Base-by-base conservation (phyloP, 2,329 filamentous ascomycete species). In the Penicillium vulpinum region DNA sequence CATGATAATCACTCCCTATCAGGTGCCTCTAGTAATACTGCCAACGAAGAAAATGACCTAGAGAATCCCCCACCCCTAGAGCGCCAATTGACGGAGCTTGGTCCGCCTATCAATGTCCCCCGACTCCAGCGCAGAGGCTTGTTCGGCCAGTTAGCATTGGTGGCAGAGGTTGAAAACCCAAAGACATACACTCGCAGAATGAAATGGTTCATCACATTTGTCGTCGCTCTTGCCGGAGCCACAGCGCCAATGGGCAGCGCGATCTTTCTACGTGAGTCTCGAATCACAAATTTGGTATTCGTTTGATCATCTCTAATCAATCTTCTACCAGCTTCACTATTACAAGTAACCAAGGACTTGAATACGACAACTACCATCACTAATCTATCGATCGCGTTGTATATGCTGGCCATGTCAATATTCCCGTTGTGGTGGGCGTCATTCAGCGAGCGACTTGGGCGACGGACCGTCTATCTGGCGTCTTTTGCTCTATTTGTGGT, bases 371-470 rank as follows among this genome's bases (percentile, higher is more conserved):
- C 84, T 15, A 88, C 89, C 1, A 77, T 90, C 16, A 85, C 87
- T 54, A 95, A 94, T 71, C 69, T 94, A 56, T 88, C 88, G 0
- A 84, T 94, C 0, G 88, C 90, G 0, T 74, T 93, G 56, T 94
- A 92, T 71, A 91, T 94, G 89, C 79, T 94, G 5, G 79, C 84
- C 64, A 91, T 94, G 89, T 85, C 86, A 54, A 90, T 94, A 43
- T 93, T 92, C 63, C 91, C 91, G 0, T 80, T 95, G 0, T 94
- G 90, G 90, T 94, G 89, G 89, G 91, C 88, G 1, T 88, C 87
- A 1, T 92, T 94, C 67, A 91, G 88, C 9, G 91, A 94, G 65
- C 75, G 75, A 4, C 69, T 81, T 1, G 91, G 91, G 13, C 84
- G 91, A 39, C 84, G 91, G 22, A 87, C 85, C n/a, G 88, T 95